These are phyloP conservation scores for Ascochyta rabiei DNA, from an alignment of 2,329 filamentous ascomycete genomes.

Conservation along the genomic window DNA sequence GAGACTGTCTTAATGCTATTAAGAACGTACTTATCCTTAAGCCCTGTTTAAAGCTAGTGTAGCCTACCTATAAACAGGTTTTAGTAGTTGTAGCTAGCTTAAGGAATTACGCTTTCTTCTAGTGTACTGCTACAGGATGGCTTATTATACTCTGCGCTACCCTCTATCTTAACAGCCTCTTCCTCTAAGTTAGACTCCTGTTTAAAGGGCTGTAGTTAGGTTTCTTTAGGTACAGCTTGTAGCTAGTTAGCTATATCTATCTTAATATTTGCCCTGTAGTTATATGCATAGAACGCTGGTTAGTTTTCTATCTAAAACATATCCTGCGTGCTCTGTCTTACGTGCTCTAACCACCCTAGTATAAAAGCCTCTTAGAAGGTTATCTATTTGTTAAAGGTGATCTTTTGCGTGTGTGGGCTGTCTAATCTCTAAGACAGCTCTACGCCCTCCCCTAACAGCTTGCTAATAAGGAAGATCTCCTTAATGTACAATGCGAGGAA, in stretches of 20 bases:
- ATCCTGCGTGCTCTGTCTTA: too few species aligned
- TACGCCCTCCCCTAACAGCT: too few species aligned
- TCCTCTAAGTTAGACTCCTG: neutral
- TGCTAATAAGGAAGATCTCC: too few species aligned
- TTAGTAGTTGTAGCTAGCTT: constrained; percentile 2
- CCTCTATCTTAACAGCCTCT: neutral
- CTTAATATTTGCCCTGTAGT: too few species aligned
- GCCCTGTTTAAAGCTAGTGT: neutral
- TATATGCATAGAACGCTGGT: too few species aligned
- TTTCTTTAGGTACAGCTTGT: constrained; percentile 6
- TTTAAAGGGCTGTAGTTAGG: neutral
- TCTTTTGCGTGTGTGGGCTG: too few species aligned
- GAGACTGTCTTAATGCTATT: constrained; percentile 3
- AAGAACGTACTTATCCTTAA: constrained; percentile 4
- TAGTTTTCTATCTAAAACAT: too few species aligned
- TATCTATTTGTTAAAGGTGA: too few species aligned
- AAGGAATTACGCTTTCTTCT: neutral
- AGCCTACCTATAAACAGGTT: neutral
- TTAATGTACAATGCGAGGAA: too few species aligned
- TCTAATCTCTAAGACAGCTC: too few species aligned
- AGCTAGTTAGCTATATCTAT: constrained; percentile 5
- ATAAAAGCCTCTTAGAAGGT: too few species aligned
- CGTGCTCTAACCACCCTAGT: too few species aligned
- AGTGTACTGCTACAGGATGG: neutral
- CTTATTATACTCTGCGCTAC: neutral